phyloP scores from a whole-genome alignment of 129 eudicot genomes.

The Mikania micrantha region DNA sequence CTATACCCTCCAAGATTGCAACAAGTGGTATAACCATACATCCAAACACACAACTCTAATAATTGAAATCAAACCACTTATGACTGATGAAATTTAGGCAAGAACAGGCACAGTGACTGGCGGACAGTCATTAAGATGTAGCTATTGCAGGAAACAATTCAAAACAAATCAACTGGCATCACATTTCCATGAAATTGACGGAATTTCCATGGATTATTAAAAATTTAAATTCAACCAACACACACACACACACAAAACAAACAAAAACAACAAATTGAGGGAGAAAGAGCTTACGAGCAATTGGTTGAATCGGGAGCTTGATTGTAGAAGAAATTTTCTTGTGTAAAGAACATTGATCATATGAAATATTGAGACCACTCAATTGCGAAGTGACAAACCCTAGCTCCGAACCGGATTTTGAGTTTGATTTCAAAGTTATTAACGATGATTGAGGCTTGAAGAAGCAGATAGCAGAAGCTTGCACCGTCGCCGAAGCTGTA shows the following conservation, averaged over 20 bases:
- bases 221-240: conserved; percentile 5
- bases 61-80: conserved; percentile 2
- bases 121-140: neutral
- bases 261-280: no score
- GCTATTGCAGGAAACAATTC: neutral
- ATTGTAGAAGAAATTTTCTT: conserved; percentile 40
- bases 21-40: neutral
- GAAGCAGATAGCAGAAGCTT: conserved; percentile 16
- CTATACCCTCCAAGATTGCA: neutral
- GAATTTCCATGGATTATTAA: no score
- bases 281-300: conserved; percentile 56
- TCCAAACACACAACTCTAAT: neutral
- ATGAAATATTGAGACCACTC: conserved; percentile 59
- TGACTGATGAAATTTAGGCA: neutral
- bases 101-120: neutral
- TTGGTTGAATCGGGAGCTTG: conserved; percentile 54
- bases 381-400: conserved; percentile 66
- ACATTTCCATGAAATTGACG: neutral
- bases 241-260: neutral
- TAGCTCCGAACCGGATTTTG: conserved; percentile 33
- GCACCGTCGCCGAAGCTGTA: conserved; percentile 19
- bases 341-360: conserved; percentile 9
- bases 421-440: conserved; percentile 19
- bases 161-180: neutral
- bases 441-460: conserved; percentile 21